These are phyloP conservation scores for Collybia sordida DNA, from an alignment of 768 basidiomycete genomes.

Conservation along the genomic window DNA sequence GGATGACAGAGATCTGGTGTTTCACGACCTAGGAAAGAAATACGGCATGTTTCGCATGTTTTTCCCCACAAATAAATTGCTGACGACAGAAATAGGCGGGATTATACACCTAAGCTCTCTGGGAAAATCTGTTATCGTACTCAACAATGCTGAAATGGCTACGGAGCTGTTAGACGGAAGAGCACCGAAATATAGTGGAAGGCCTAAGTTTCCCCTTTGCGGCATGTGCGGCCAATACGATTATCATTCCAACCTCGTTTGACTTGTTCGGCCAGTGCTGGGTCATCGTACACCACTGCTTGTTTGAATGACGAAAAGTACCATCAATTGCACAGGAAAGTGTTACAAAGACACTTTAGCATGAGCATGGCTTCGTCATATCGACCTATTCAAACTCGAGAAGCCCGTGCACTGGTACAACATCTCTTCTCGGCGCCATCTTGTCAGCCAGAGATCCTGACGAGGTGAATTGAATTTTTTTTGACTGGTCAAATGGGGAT, in stretches of 20 bases:
- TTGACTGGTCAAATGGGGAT: constrained; percentile 16
- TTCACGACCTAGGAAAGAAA: constrained; percentile 25
- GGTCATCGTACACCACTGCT: constrained; percentile 1
- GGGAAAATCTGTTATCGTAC: no score
- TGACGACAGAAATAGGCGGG: constrained; percentile 6
- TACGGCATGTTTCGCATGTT: constrained; percentile 22
- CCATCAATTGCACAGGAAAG: constrained; percentile 7
- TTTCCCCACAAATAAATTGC: no score
- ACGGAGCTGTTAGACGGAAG: constrained; percentile 5
- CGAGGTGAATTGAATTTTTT: constrained; percentile 11
- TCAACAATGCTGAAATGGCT: no score
- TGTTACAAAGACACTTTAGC: constrained; percentile 11
- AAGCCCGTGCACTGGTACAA: constrained; percentile 27
- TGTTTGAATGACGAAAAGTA: constrained; percentile 6
- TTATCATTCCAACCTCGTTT: not conserved
- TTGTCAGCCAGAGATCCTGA: constrained; percentile 5
- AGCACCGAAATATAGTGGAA: constrained; percentile 10
- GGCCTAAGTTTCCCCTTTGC: constrained; percentile 6
- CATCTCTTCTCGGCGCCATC: constrained; percentile 25
- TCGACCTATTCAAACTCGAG: constrained; percentile 10
- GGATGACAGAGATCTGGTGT: constrained; percentile 15
- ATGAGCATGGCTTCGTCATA: constrained; percentile 1
- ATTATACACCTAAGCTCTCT: not conserved
- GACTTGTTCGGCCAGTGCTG: constrained; percentile 3
- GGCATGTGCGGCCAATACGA: constrained; percentile 9